These are phyloP conservation scores for Mortierella sp. DNA, from an alignment of 371 early-diverging fungal genomes.

Conservation along the genomic window DNA sequence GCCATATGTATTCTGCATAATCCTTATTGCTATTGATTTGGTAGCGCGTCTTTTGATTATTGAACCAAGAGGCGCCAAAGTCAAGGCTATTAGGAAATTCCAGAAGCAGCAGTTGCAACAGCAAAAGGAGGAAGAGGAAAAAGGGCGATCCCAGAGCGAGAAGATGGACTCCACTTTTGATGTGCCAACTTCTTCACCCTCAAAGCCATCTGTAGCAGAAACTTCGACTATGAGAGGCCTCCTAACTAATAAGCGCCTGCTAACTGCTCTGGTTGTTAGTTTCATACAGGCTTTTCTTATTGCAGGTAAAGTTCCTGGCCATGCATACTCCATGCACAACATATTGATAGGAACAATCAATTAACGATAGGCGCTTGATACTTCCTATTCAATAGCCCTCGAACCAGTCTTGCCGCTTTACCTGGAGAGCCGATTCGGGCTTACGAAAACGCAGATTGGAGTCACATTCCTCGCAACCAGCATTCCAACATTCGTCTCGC, in stretches of 20 bases:
- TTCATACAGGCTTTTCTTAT: conserved; percentile 42
- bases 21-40: conserved; percentile 72
- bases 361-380: not conserved
- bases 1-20: conserved; percentile 80
- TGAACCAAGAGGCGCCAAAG: conserved; percentile 59
- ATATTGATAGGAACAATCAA: not conserved
- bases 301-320: conserved; percentile 19
- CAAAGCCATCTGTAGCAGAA: conserved; percentile 10
- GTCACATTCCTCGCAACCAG: conserved; percentile 64
- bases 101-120: conserved; percentile 26
- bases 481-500: conserved; percentile 60
- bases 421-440: conserved; percentile 60
- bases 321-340: too few species aligned
- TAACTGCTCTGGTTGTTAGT: conserved; percentile 34
- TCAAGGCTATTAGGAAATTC: conserved; percentile 32
- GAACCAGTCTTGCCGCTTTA: conserved; percentile 69
- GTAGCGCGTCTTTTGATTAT: conserved; percentile 65
- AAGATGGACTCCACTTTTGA: not conserved
- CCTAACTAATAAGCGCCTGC: conserved; percentile 26
- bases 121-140: not conserved
- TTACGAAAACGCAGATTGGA: conserved; percentile 65
- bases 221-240: conserved; percentile 21
- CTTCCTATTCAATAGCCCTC: conserved; percentile 9
- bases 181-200: not conserved
- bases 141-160: not conserved